Evolutionary conservation across 805 yeast species (phyloP).

Genomic region (Hemisphaericaspora nanyangensis): DNA sequence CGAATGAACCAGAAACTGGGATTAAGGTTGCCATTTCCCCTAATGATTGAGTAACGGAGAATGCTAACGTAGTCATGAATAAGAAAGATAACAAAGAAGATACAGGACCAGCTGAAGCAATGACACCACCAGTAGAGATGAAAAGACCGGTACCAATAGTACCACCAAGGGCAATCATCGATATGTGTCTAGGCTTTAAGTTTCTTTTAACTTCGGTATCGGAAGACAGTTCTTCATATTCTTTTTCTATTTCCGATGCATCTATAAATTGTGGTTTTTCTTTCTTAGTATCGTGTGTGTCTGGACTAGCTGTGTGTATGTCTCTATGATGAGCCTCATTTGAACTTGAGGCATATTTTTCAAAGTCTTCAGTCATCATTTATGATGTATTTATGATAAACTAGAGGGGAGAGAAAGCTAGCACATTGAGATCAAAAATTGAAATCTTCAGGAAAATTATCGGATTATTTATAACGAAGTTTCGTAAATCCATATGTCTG

Average conservation of each 20-base stretch:
- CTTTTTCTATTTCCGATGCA: conserved; percentile 5
- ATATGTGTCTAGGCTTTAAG: conserved; percentile 62
- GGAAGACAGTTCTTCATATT: not conserved
- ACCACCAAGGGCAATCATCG: conserved; percentile 78
- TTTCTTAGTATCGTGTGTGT: conserved; percentile 2
- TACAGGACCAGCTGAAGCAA: conserved; percentile 60
- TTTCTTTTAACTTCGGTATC: conserved; percentile 48
- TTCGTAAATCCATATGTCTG: too few species aligned
- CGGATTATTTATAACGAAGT: too few species aligned
- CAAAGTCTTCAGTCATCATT: conserved; percentile 5
- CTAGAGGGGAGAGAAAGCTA: too few species aligned
- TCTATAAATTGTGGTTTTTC: conserved; percentile 5
- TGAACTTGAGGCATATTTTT: conserved; percentile 3
- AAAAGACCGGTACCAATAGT: conserved; percentile 78
- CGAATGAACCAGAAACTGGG: conserved; percentile 66
- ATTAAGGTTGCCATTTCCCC: conserved; percentile 82
- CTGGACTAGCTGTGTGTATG: conserved; percentile 3
- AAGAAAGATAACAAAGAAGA: conserved; percentile 59
- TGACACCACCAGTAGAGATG: conserved; percentile 53
- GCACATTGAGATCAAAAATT: too few species aligned
- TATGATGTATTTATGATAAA: too few species aligned
- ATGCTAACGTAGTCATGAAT: conserved; percentile 64
- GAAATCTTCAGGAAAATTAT: too few species aligned
- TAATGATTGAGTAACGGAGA: conserved; percentile 62
- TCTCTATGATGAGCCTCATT: conserved; percentile 2